Evolutionary conservation across 2,329 filamentous ascomycete genomes (phyloP), one percentile per base, ranked within the genome.

Genomic region (Madurella mycetomatis): DNA sequence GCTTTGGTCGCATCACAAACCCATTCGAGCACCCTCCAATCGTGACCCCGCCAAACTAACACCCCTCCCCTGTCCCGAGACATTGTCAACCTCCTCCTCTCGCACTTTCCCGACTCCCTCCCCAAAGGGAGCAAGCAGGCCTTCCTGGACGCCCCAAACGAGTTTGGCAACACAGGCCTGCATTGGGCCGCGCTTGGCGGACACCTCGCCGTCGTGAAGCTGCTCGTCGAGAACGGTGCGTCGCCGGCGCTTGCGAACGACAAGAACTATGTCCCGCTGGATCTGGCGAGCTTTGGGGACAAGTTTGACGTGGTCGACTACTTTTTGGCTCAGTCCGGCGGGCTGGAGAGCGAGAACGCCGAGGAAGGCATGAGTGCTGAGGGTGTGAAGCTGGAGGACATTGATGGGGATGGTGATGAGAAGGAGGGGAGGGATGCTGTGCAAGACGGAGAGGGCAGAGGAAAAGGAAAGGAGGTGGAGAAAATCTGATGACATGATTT

Each of bases 111-210:
- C n/a, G 69, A 66, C 25, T 62, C 60, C 15, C 69, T 66, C 43
- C 70, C 70, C 45, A 69, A 61, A 17, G 68, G 69, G 34, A 72
- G 74, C 57, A 74, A 73, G 59, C 72, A 76, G 59, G 68, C 77
- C 0, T 83, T 86, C 61, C 70, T 91, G 19, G 87, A 90, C 63
- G 75, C 79, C 2, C 77, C 81, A 57, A 99, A 99, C 66, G 76
- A 84, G 58, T 86, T 88, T 44, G 92, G 91, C 43, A 97, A 96
- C 74, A 96, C 92, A 1, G 83, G 90, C 0, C 76, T 99, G 54
- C 94, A 99, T 73, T 97, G 92, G 92, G 92, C 92, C 0, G 88
- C 90, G 0, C 75, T 96, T 52, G 94, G 95, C 51, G 92, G 92
- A 1, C 92, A 96, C 65, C 75, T 97, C 2, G 82, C 86, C 5